These are phyloP conservation scores for Pulveroboletus sp. DNA, from an alignment of 768 basidiomycete species.

Conservation along the genomic window DNA sequence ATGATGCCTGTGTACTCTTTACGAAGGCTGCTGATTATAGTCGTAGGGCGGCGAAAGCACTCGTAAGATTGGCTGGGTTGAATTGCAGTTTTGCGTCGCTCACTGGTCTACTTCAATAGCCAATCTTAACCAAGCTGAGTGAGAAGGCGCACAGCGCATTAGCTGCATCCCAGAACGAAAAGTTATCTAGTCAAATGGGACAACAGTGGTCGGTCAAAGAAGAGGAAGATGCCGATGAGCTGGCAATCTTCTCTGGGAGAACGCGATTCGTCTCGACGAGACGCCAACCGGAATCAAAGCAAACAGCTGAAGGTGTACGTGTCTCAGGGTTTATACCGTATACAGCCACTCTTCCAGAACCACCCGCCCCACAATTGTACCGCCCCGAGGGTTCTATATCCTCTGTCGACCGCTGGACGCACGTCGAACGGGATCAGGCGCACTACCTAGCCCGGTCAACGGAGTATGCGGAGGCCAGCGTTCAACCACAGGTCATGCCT, in stretches of 20 bases:
- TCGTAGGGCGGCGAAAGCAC: conserved; percentile 59
- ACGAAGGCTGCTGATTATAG: conserved; percentile 54
- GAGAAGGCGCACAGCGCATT: conserved; percentile 67
- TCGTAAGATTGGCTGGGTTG: conserved; percentile 40
- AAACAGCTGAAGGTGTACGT: conserved; percentile 6
- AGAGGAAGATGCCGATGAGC: conserved; percentile 55
- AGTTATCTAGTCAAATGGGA: conserved; percentile 28
- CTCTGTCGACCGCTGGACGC: conserved; percentile 15
- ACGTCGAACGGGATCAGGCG: conserved; percentile 13
- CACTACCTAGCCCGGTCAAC: conserved; percentile 2
- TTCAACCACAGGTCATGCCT: conserved; percentile 12
- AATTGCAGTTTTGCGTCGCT: not conserved
- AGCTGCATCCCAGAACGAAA: conserved; percentile 37
- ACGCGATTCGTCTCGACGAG: conserved; percentile 56
- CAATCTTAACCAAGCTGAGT: conserved; percentile 53
- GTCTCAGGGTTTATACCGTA: conserved; percentile 1
- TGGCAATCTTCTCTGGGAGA: conserved; percentile 66
- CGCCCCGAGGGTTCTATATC: conserved; percentile 14
- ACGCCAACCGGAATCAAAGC: conserved; percentile 26
- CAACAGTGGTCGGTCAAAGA: conserved; percentile 50
- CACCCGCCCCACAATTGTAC: conserved; percentile 8
- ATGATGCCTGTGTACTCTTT: conserved; percentile 65
- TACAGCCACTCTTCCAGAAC: not conserved
- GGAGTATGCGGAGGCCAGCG: conserved; percentile 4
- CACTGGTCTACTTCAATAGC: conserved; percentile 28